Base-by-base conservation (phyloP, 2,329 filamentous ascomycete genomes). In the Ophiocordyceps australis region DNA sequence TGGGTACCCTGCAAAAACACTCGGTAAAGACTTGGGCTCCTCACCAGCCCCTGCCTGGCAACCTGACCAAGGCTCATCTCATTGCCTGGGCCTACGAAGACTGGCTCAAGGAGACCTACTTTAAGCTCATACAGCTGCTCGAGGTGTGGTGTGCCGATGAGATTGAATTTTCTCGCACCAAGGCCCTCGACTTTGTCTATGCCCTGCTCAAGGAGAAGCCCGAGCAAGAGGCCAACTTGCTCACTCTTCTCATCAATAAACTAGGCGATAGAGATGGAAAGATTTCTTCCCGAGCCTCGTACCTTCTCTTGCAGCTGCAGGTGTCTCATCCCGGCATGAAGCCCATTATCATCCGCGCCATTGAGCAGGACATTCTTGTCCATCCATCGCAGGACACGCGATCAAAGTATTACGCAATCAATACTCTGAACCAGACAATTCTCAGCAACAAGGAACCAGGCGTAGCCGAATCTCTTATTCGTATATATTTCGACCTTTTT, bases 371-470 rank as follows among this genome's bases (percentile, higher is more conserved):
- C 38, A 66, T 92, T 24, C 57, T 98, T 14, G 77, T 94, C 45
- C 72, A 82, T 27, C 80, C 85, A 0, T 79, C 81, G 9, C 89
- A 95, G 49, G 86, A 72, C 41, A 62, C 76, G 19, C 79, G 91
- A 38, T 81, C 86, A 21, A 91, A 81, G 45, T 98, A 98, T 53
- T 94, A 93, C 49, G 85, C 82, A 18, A 74, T 93, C 47, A 94
- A 94, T 46, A 95, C 89, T 0, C 62, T 98, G 25, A 98, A 98
- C 47, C 91, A 98, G 53, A 95, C 86, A 0, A 85, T 95, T 25
- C 54, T 98, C 25, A 92, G 80, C 47, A 67, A 56, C 28, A 89
- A 77, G 40, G 86, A 95, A 42, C 75, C 83, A 20, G 62, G 70
- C 12, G 65, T 92, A 12, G 85, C 85, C 7, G 74, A 78, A 41